These are phyloP conservation scores for Pseudogymnoascus sp. DNA, from an alignment of 2,329 filamentous ascomycete genomes.

Conservation along the genomic window DNA sequence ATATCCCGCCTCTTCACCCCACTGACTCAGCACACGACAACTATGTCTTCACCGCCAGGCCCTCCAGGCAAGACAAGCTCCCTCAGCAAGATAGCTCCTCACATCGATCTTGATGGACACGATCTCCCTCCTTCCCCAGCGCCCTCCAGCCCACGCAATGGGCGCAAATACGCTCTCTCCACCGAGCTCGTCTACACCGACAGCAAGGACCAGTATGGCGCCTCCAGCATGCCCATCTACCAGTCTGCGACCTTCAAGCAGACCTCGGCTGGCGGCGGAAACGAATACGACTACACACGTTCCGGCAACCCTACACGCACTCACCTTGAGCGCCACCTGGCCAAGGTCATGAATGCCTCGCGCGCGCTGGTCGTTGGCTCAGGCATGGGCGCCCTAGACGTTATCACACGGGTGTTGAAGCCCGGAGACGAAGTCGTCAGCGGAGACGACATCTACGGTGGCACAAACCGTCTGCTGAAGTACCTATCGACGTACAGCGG, in stretches of 20 bases:
- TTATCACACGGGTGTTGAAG: slow-evolving; percentile 82
- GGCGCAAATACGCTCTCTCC: slow-evolving; percentile 83
- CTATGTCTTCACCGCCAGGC: slow-evolving; percentile 30
- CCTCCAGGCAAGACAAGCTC: slow-evolving; percentile 20
- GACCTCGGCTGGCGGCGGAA: slow-evolving; percentile 65
- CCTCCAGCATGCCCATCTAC: slow-evolving; percentile 94
- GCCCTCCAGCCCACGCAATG: slow-evolving; percentile 80
- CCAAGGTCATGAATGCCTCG: slow-evolving; percentile 96
- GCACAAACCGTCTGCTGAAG: slow-evolving; percentile 86
- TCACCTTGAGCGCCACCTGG: slow-evolving; percentile 90
- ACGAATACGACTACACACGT: slow-evolving; percentile 96
- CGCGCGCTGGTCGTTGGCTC: slow-evolving; percentile 89
- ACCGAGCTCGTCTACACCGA: slow-evolving; percentile 97
- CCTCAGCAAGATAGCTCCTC: slow-evolving; percentile 27
- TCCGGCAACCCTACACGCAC: slow-evolving; percentile 95
- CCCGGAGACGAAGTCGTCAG: slow-evolving; percentile 96
- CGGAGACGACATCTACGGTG: slow-evolving; percentile 93
- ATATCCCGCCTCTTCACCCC: neutral
- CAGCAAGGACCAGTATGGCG: slow-evolving; percentile 91
- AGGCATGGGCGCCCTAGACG: slow-evolving; percentile 94
- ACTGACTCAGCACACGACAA: slow-evolving; percentile 11
- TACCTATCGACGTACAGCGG: slow-evolving; percentile 84
- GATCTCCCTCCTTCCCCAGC: slow-evolving; percentile 85
- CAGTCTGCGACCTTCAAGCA: slow-evolving; percentile 99
- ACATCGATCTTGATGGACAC: slow-evolving; percentile 74